phyloP scores from a whole-genome alignment of 1,284 basidiomycete species.

The Filobasidium uniguttulatum region DNA sequence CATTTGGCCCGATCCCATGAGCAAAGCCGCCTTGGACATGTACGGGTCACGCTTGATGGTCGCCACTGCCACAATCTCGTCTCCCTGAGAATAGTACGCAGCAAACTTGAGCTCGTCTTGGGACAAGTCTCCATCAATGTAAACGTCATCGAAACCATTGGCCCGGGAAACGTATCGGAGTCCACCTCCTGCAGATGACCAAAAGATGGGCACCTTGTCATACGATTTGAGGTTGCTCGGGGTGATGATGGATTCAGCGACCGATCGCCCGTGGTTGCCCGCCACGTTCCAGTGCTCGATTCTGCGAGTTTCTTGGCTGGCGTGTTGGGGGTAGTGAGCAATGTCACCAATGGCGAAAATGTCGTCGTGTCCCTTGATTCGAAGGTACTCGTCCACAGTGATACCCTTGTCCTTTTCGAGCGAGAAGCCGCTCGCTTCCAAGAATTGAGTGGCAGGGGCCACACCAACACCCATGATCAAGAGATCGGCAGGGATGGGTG shows the following conservation, averaged over 20 bases:
- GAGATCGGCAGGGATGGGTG: constrained; percentile 57
- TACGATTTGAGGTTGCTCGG: constrained; percentile 25
- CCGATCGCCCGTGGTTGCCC: constrained; percentile 49
- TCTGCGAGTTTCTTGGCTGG: constrained; percentile 30
- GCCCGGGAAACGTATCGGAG: constrained; percentile 59
- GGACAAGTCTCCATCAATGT: constrained; percentile 57
- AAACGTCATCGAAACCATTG: constrained; percentile 48
- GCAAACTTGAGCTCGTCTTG: constrained; percentile 58
- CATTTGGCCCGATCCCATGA: constrained; percentile 67
- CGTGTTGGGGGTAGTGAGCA: constrained; percentile 58
- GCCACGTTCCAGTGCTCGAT: constrained; percentile 87
- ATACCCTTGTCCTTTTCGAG: constrained; percentile 70
- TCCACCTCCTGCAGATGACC: constrained; percentile 59
- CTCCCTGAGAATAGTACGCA: constrained; percentile 61
- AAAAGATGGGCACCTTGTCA: constrained; percentile 70
- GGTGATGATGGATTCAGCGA: constrained; percentile 57
- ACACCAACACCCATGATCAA: constrained; percentile 85
- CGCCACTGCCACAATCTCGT: constrained; percentile 73
- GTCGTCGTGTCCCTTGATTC: constrained; percentile 49
- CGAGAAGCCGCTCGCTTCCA: constrained; percentile 50
- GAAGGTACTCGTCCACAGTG: constrained; percentile 63
- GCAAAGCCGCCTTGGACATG: constrained; percentile 65
- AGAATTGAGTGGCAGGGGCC: constrained; percentile 65
- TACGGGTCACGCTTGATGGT: constrained; percentile 48
- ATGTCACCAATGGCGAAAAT: constrained; percentile 88